Base-by-base conservation (phyloP, 106 monocot genomes). In the Agapanthus africanus region DNA sequence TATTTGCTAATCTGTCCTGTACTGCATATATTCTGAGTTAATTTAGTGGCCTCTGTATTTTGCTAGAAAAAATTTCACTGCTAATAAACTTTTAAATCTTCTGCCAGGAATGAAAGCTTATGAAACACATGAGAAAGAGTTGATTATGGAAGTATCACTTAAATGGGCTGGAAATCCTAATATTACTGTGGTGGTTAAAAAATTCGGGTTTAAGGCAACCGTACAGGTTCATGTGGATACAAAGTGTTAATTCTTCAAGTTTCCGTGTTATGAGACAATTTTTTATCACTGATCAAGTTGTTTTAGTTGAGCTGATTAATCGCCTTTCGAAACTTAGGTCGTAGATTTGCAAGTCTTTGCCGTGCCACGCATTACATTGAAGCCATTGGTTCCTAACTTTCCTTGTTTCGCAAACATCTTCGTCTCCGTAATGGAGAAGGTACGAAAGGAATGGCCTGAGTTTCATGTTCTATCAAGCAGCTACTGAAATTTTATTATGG, bases 161-260 rank as follows among this genome's bases (percentile, higher is more conserved):
- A 88, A 88, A 64, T 93, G 93, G 93, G 93, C 88, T 72, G 93
- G 83, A 62, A 93, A 93, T 73, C 85, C 88, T 59, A 88, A 93
- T 75, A 47, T 93, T 27, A 88, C 69, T 56, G 81, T 83, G 74
- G 83, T 72, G 14, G 83, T 83, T 26, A 93, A 84, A 77, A 80
- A 81, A 38, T 88, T 46, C 65, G 88, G 88, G 11, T 57, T 88
- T n/a, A 88, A 81, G 79, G 93, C 83, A 68, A 88, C 85, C 38
- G 71, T 77, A 22, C 88, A 93, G 85, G 93, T 92, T 63, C 57
- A 49, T 64, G n/a, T n/a, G n/a, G n/a, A n/a, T n/a, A n/a, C n/a
- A n/a, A n/a, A n/a, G n/a, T n/a, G n/a, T n/a, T n/a, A n/a, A n/a
- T n/a, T n/a, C n/a, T n/a, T n/a, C n/a, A n/a, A n/a, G n/a, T n/a